These are phyloP conservation scores for Claviceps lovelessii DNA, from an alignment of 2,329 filamentous ascomycete species.

Conservation along the genomic window DNA sequence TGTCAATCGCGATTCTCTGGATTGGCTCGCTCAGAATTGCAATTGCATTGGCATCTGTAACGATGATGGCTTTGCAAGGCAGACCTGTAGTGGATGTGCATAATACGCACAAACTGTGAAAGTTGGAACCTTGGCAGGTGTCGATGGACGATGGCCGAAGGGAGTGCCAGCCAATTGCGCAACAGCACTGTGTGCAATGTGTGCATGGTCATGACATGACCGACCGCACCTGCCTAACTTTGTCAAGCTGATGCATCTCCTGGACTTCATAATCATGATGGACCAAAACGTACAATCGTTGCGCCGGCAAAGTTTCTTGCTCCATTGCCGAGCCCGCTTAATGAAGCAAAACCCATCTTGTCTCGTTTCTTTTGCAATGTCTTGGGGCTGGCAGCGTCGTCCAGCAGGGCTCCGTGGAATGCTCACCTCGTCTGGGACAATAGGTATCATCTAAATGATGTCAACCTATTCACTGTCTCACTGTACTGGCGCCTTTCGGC, in stretches of 20 bases:
- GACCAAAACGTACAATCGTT: too few relatives aligned
- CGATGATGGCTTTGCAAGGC: too few relatives aligned
- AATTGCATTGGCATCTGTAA: too few relatives aligned
- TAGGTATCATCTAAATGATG: too few relatives aligned
- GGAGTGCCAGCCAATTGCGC: too few relatives aligned
- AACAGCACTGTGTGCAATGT: neutral
- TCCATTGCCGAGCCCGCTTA: neutral
- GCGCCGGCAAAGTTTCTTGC: neutral
- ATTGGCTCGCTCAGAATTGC: neutral
- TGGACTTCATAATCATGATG: too few relatives aligned
- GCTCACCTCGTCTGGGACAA: neutral
- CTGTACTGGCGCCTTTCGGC: neutral
- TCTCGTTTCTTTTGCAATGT: neutral
- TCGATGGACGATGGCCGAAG: too few relatives aligned
- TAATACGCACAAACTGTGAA: too few relatives aligned
- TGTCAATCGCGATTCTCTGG: too few relatives aligned
- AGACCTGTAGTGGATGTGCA: too few relatives aligned
- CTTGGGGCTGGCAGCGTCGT: neutral
- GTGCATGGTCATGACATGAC: neutral
- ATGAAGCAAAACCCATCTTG: neutral
- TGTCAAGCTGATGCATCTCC: too few relatives aligned
- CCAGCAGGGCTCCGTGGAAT: neutral
- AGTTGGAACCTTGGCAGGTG: too few relatives aligned
- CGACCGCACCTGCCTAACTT: neutral
- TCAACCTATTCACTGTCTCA: neutral